A percentile compares a stretch with the other conserved stretches of the same genome.
These are phyloP conservation scores for Dryas octopetala DNA, from an alignment of 306 rosid species.

Conservation along the genomic window DNA sequence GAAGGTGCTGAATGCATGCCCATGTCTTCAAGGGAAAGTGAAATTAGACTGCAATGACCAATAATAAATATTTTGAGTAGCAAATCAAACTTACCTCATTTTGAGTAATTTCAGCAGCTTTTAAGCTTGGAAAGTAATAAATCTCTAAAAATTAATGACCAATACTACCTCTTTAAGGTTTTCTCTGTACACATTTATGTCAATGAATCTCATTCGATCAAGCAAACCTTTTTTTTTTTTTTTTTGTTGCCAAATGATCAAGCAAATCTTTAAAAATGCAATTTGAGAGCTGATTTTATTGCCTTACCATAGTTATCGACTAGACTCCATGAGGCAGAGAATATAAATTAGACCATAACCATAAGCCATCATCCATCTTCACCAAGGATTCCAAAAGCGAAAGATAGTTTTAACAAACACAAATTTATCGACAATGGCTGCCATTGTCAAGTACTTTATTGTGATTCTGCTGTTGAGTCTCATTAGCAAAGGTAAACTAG, in stretches of 20 bases:
- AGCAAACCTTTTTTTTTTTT: background rate
- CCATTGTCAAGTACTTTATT: constrained; percentile 10
- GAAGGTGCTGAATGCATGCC: constrained; percentile 16
- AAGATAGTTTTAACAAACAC: too few species aligned
- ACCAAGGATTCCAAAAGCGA: background rate
- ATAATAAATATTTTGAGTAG: too few species aligned
- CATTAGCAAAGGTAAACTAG: constrained; percentile 29
- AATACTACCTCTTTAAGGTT: too few species aligned
- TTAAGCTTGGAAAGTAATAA: too few species aligned
- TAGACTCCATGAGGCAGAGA: background rate
- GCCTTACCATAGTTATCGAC: background rate
- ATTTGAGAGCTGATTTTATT: background rate
- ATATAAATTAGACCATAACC: background rate
- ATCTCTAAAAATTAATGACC: too few species aligned
- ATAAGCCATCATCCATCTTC: background rate
- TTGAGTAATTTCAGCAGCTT: too few species aligned
- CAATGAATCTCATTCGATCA: too few species aligned
- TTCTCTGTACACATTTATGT: too few species aligned
- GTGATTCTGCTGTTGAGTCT: constrained; percentile 23
- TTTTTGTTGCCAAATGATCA: too few species aligned
- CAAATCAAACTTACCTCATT: too few species aligned
- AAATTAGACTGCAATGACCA: constrained; percentile 20
- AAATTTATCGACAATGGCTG: constrained; percentile 2
- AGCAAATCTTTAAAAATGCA: background rate
- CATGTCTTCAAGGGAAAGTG: constrained; percentile 19